These are phyloP conservation scores for Filosporella fistucella DNA, from an alignment of 495 filamentous ascomycete genomes.

Conservation along the genomic window DNA sequence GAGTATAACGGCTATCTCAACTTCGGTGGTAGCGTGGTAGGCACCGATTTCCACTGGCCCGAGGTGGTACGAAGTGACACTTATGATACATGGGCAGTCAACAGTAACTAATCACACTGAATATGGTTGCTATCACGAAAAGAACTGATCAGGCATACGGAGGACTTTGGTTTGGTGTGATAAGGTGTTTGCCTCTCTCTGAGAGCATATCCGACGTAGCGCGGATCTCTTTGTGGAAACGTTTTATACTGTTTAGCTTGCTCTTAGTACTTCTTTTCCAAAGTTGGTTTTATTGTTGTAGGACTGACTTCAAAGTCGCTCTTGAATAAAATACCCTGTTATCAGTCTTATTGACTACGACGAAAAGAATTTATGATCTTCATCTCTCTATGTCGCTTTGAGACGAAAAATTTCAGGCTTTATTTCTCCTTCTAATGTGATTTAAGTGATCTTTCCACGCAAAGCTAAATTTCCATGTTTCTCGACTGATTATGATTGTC, in stretches of 20 bases:
- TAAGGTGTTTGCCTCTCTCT: conserved; percentile 5
- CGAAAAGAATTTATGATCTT: conserved; percentile 1
- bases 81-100: not conserved
- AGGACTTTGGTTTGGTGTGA: conserved; percentile 1
- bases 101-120: not conserved
- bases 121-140: not conserved
- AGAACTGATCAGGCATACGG: not conserved
- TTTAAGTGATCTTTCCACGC: not conserved
- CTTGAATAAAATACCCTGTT: not conserved
- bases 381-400: not conserved
- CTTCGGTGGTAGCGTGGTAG: conserved; percentile 43
- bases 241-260: not conserved
- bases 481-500: not conserved
- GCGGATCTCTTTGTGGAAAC: not conserved
- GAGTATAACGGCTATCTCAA: conserved; percentile 12
- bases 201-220: conserved; percentile 1
- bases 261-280: not conserved
- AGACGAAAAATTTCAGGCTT: not conserved
- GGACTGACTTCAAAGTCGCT: conserved; percentile 1
- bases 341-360: not conserved
- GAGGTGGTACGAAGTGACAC: conserved; percentile 15
- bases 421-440: conserved; percentile 1
- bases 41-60: conserved; percentile 37
- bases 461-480: conserved; percentile 3
- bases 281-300: conserved; percentile 1